Conservation (phyloP, 768 basidiomycete species). For the Exsudoporus frostii region DNA sequence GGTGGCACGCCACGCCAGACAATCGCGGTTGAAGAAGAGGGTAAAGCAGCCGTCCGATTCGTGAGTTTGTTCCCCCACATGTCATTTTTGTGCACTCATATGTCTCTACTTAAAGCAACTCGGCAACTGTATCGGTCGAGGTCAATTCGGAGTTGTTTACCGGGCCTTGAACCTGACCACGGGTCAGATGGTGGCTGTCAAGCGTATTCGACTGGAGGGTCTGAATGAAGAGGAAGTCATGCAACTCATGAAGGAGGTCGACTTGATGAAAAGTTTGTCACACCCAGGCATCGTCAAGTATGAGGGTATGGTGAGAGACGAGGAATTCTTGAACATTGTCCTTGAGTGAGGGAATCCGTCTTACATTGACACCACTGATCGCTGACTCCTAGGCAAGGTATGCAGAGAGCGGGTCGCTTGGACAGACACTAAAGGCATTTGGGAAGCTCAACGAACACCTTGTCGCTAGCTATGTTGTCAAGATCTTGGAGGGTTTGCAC, state of each 20-base stretch:
- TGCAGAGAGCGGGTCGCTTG: conserved; percentile 94
- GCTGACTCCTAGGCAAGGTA: conserved; percentile 52
- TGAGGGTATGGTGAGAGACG: conserved; percentile 91
- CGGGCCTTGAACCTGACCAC: conserved; percentile 90
- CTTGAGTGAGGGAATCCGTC: conserved; percentile 66
- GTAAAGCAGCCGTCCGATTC: conserved; percentile 75
- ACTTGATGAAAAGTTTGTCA: conserved; percentile 82
- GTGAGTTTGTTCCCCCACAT: conserved; percentile 46
- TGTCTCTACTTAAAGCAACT: conserved; percentile 65
- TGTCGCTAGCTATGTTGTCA: conserved; percentile 90
- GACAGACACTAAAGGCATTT: conserved; percentile 89
- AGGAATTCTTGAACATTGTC: conserved; percentile 85
- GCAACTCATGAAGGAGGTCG: conserved; percentile 92
- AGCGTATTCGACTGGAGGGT: conserved; percentile 88
- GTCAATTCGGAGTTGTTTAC: conserved; percentile 96
- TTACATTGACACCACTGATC: not conserved
- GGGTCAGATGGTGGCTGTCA: conserved; percentile 99
- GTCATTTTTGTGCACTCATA: conserved; percentile 8
- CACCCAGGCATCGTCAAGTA: conserved; percentile 98
- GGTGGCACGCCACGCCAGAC: conserved; percentile 63
- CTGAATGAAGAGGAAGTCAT: conserved; percentile 87
- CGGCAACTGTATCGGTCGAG: conserved; percentile 94
- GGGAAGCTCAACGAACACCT: conserved; percentile 91
- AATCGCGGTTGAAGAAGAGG: conserved; percentile 76
- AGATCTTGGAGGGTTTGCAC: conserved; percentile 93